Base-by-base conservation (phyloP, 2,329 filamentous ascomycete species). In the Aspergillus persii region DNA sequence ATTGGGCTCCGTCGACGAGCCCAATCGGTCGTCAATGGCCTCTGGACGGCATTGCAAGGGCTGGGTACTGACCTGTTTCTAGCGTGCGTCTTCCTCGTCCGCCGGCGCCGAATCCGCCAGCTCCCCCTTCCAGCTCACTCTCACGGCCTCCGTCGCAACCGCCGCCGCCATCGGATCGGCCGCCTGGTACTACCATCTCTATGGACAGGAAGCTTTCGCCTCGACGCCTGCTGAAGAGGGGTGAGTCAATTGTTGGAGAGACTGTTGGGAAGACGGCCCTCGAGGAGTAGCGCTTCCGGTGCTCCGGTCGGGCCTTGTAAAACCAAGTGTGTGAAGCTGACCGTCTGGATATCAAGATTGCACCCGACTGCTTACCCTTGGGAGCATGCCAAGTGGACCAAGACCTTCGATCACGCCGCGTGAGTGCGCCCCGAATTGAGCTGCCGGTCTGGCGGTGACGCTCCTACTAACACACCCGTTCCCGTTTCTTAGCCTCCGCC, bases 351-450 rank as follows among this genome's bases (percentile, higher is more conserved):
- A 63, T 61, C 57, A 73, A 99, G 95, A 82, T 87, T 99, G 68
- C 95, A 99, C 80, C 79, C 95, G 68, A 90, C 93, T 64, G 80
- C 88, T 72, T 98, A 98, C 80, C 95, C 95, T 64, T 99, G 95
- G 95, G 93, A 95, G 73, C 95, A 99, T 81, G 76, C 87, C 76
- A 89, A 95, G 81, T 92, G 89, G 85, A 83, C 87, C 79, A 97
- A 96, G 86, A 97, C 95, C 69, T 99, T 94, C 77, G 95, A 99
- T 75, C 94, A 98, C 82, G 89, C 90, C 81, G 89, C 92, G 91
- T 96, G 89, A 89, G 92, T 83, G 49, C 58, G 50, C 27, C 49
- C 54, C 15, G 50, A 52, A 46, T 30, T 23, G 30, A 49, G 31
- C 36, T 29, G 33, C 23, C 55, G 41, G 52, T 50, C 51, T 27